Conservation (phyloP, 2,329 filamentous ascomycete genomes). For the Ceratocystis huliohia region DNA sequence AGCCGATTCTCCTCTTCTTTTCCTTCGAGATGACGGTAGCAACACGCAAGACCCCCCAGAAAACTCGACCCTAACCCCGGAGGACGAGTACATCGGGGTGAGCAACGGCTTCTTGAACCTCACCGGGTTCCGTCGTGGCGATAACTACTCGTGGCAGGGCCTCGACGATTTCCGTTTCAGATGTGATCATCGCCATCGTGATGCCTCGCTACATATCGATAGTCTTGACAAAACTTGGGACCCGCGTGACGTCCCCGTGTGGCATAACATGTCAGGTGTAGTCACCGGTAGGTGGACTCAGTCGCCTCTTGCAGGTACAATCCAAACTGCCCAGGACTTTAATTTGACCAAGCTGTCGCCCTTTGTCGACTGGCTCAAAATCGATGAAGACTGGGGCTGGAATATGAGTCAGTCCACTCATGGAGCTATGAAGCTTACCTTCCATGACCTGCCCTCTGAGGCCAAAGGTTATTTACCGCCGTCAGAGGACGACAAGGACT, state of each 20-base stretch:
- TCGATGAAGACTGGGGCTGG: constrained; percentile 52
- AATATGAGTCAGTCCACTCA: constrained; percentile 61
- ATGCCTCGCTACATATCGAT: constrained; percentile 32
- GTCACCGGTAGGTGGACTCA: constrained; percentile 66
- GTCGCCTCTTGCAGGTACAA: constrained; percentile 32
- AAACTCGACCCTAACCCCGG: constrained; percentile 13
- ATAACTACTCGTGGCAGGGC: constrained; percentile 68
- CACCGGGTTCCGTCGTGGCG: constrained; percentile 60
- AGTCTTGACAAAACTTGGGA: constrained; percentile 29
- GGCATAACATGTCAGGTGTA: constrained; percentile 66
- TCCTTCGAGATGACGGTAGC: constrained; percentile 3
- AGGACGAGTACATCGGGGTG: constrained; percentile 17
- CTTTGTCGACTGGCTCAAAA: constrained; percentile 50
- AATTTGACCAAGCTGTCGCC: constrained; percentile 56
- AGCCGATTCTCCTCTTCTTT: constrained; percentile 23
- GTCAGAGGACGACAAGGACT: constrained; percentile 15
- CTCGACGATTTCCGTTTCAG: constrained; percentile 43
- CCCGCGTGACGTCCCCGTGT: constrained; percentile 38
- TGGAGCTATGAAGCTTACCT: constrained; percentile 46
- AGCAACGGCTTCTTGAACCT: constrained; percentile 48
- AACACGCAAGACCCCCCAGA: constrained; percentile 5
- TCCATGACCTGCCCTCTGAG: constrained; percentile 19
- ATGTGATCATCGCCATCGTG: constrained; percentile 38
- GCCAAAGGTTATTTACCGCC: constrained; percentile 2
- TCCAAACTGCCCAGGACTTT: constrained; percentile 37